Base-by-base conservation (phyloP, 2,329 filamentous ascomycete genomes). In the Xylogone sp. region DNA sequence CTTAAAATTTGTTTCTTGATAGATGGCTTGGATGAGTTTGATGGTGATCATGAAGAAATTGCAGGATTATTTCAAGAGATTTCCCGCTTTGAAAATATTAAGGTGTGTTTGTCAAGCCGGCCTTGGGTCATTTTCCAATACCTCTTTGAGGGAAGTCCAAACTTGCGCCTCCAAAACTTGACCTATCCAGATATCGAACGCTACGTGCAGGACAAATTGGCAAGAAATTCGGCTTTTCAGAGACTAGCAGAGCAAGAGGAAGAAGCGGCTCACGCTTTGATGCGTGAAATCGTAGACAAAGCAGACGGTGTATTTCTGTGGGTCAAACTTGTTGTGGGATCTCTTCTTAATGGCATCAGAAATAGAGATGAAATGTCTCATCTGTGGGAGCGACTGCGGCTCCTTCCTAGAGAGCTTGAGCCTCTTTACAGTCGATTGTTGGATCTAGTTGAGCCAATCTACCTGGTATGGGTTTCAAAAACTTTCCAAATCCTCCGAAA, bases 51-150 rank as follows among this genome's bases (percentile, higher is more conserved):
- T 46, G 21, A 45, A 16, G 21, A 46, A 9, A 45, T 59, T 3
- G 21, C 57, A n/a, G 45, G 29, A 4, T 22, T 56, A 4, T 27
- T 61, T 12, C 20, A 29, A 7, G 22, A 50, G n/a, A 29, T 53
- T 4, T 46, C 18, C 8, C 12, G 2, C 1, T 22, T 31, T 4
- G 27, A 43, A 8, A 47, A 50, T 24, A 47, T 58, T 42, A 62
- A 62, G 43, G 21, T 60, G 13, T 63, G 59, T 21, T 39, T 58
- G 1, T 61, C 58, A 8, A 65, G 63, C 31, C 48, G 64, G 16
- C 64, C 62, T 1, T 58, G 59, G 52, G 53, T 56, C 16, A 51
- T 55, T 3, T 65, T 65, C 43, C 42, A 53, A 16, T 56, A 60
- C 10, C 55, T 49, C 1, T 65, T 62, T 42, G 34, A 9, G 10